Evolutionary conservation across 495 filamentous ascomycete genomes (phyloP).

Genomic region (Corynascus novoguineensis): DNA sequence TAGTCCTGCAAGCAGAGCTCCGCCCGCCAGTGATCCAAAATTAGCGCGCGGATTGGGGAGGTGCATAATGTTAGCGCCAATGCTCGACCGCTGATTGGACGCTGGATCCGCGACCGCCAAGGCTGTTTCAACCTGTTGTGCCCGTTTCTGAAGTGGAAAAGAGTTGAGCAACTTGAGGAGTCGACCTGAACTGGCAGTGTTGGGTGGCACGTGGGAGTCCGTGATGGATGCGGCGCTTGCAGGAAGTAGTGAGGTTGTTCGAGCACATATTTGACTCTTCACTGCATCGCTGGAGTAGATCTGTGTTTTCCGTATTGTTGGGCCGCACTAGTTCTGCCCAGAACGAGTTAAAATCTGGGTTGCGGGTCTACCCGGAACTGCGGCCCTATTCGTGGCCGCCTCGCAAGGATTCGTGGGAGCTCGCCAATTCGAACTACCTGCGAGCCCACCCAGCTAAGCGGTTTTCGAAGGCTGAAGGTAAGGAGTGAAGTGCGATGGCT

Average conservation of each 20-base stretch:
- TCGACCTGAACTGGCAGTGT: background rate
- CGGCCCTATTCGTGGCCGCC: background rate
- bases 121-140: background rate
- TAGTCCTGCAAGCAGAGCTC: too few species aligned
- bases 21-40: constrained; percentile 15
- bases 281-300: too few species aligned
- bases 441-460: too few species aligned
- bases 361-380: background rate
- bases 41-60: constrained; percentile 5
- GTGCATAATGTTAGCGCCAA: constrained; percentile 16
- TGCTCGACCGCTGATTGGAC: constrained; percentile 6
- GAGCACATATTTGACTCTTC: too few species aligned
- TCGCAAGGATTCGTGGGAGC: background rate
- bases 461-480: background rate
- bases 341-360: background rate
- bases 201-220: background rate
- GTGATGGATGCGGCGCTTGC: background rate
- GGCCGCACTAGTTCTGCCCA: background rate
- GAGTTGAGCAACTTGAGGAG: too few species aligned
- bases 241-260: too few species aligned
- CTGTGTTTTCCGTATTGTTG: too few species aligned
- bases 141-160: too few species aligned
- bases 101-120: constrained; percentile 6
- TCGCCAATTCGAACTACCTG: too few species aligned
- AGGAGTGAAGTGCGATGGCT: background rate